A percentile compares a stretch with the other conserved stretches of the same genome.
Conservation (phyloP, 2,329 filamentous ascomycete genomes). For the Paraphaeosphaeria minitans region DNA sequence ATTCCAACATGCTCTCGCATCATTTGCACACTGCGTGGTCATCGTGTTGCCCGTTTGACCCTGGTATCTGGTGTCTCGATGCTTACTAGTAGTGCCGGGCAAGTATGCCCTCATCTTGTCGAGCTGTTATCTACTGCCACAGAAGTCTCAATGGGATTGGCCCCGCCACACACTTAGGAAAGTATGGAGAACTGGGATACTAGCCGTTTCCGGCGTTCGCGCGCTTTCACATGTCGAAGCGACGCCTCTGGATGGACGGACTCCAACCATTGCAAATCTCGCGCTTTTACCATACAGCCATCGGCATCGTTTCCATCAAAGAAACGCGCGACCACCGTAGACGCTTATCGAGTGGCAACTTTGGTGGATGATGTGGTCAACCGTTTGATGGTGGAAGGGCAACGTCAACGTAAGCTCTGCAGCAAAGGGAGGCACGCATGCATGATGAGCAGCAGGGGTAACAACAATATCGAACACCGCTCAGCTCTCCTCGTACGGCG, state of each 20-base stretch:
- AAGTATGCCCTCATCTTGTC: background rate
- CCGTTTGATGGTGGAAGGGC: background rate
- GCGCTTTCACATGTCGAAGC: conserved; percentile 10
- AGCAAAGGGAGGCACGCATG: conserved; percentile 2
- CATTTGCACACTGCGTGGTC: too few species aligned
- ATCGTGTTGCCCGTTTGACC: background rate
- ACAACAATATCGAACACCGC: conserved; percentile 1
- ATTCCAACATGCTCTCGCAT: background rate
- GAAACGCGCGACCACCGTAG: background rate
- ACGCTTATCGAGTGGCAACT: background rate
- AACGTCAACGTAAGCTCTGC: conserved; percentile 8
- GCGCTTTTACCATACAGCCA: background rate
- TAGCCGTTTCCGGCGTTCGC: conserved; percentile 2
- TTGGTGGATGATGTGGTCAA: background rate
- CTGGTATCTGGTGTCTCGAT: background rate
- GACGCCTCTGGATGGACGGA: conserved; percentile 1
- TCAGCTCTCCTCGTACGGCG: background rate
- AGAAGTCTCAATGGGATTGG: background rate
- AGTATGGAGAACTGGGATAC: background rate
- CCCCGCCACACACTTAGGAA: background rate
- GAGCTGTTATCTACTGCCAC: too few species aligned
- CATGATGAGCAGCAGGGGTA: conserved; percentile 15
- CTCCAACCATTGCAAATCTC: background rate
- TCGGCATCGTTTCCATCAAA: background rate
- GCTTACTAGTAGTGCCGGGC: background rate